Evolutionary conservation across 306 rosid genomes (phyloP).

Genomic region (Lathyrus tuberosus): DNA sequence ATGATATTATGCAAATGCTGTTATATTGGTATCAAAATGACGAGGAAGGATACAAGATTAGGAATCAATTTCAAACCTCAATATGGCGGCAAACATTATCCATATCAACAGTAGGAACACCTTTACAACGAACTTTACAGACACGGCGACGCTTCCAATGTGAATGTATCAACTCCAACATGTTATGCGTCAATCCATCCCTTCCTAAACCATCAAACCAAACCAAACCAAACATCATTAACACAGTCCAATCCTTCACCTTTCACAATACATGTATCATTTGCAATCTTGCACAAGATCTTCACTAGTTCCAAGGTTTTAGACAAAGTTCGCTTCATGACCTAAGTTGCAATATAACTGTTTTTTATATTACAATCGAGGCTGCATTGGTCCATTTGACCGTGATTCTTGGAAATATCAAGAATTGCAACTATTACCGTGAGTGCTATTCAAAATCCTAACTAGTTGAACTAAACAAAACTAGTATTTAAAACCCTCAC

Average conservation of each 20-base stretch:
- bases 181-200: conserved; percentile 94
- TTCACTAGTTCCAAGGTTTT: too few species aligned
- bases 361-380: too few species aligned
- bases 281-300: too few species aligned
- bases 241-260: conserved; percentile 13
- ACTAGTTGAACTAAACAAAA: too few species aligned
- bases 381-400: too few species aligned
- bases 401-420: too few species aligned
- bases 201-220: conserved; percentile 63
- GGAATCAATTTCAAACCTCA: conserved; percentile 58
- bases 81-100: conserved; percentile 73
- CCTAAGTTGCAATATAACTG: too few species aligned
- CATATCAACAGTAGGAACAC: conserved; percentile 98
- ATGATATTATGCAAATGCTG: conserved; percentile 3
- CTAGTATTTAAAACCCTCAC: neutral
- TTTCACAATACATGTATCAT: conserved; percentile 4
- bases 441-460: too few species aligned
- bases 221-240: conserved; percentile 41
- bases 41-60: neutral
- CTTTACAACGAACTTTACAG: conserved; percentile 89
- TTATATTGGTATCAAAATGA: conserved; percentile 6
- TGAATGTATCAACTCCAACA: conserved; percentile 94
- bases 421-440: too few species aligned
- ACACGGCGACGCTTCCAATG: conserved; percentile 84
- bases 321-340: too few species aligned